Evolutionary conservation across 768 basidiomycete species (phyloP), one percentile per base, ranked within the genome.

Genomic region (Tephrocybe rancida): DNA sequence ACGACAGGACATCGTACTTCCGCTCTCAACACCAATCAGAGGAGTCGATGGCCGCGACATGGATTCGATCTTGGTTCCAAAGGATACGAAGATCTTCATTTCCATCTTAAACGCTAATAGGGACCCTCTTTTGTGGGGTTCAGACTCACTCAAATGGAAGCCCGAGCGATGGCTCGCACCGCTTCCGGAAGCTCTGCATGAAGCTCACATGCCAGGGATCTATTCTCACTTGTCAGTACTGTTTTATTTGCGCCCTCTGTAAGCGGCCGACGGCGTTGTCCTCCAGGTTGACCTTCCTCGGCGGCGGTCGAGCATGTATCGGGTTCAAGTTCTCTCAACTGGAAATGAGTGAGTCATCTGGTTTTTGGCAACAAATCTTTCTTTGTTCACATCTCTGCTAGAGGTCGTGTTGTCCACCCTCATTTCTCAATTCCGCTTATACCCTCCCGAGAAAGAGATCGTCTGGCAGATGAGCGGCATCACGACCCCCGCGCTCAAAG

Each of bases 291-390:
- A 71, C 70, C 1, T 74, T 70, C 58, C 44, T 67, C 19, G 69
- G 63, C 26, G 72, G 72, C 10, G 57, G 62, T 1, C 56, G 72
- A 11, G 58, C 71, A 4, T 73, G 71, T 65, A 72, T 73, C 22
- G 71, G 71, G 3, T 71, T 73, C 64, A 72, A 73, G 56, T 73
- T 75, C 56, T 63, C 73, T 1, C 65, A 73, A 56, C 52, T 73
- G 30, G 71, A 73, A 51, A 72, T 71, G 59, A 72, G 73, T 74
- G 48, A 34, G 70, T 63, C 1, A 18, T 41, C 25, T 13, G 0
- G 22, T 26, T 34, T 25, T 21, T 16, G n/a, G n/a, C 37, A 9
- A 2, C 16, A 14, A 16, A 13, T 25, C 5, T 14, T 3, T 21
- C 16, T n/a, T 26, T 25, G 8, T 16, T 29, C n/a, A 37, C 35